Evolutionary conservation across 768 basidiomycete genomes (phyloP).

Genomic region (Strobilomyces confusus): DNA sequence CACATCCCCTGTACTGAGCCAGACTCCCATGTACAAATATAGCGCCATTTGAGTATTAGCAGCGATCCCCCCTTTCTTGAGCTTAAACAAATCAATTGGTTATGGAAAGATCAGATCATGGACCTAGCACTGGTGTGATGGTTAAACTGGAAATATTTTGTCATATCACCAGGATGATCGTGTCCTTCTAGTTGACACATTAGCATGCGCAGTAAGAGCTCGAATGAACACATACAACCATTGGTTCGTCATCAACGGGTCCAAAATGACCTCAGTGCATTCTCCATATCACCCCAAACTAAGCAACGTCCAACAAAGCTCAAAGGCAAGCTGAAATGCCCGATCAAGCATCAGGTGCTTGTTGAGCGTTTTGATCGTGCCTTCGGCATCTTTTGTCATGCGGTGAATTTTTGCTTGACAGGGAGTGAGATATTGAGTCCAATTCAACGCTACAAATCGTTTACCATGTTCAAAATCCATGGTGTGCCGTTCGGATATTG

Average conservation of each 20-base stretch:
- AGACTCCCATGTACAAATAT: no score
- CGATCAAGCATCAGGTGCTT: constrained; percentile 12
- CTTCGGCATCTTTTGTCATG: constrained; percentile 63
- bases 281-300: constrained; percentile 62
- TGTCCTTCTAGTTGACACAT: not conserved
- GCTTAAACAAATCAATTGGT: no score
- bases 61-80: no score
- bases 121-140: no score
- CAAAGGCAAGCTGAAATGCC: constrained; percentile 57
- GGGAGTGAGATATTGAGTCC: not conserved
- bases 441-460: constrained; percentile 1
- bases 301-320: constrained; percentile 74
- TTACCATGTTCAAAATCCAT: constrained; percentile 70
- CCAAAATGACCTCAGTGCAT: constrained; percentile 61
- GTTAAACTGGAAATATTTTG: no score
- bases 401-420: constrained; percentile 67
- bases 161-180: no score
- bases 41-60: no score
- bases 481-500: constrained; percentile 65
- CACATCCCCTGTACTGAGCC: no score
- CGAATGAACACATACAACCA: constrained; percentile 41
- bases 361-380: constrained; percentile 61
- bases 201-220: no score
- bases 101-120: no score
- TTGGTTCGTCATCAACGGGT: constrained; percentile 60